Percentiles rank a stretch among this genome's conserved stretches.
Conservation (phyloP, 352 stramenopile species). For the Phytophthora meadii region DNA sequence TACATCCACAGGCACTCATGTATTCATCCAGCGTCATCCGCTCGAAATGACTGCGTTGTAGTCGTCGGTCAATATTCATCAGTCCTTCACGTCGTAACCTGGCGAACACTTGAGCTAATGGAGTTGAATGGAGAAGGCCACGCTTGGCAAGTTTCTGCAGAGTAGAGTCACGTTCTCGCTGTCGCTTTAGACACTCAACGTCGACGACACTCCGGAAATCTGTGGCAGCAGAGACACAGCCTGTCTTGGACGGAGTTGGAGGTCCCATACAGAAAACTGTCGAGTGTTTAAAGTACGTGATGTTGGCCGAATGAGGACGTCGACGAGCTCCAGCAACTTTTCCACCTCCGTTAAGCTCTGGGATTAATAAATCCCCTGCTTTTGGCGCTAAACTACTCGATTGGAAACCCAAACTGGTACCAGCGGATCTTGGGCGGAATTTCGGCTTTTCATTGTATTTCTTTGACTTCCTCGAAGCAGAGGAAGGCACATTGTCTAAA, state of each 20-base stretch:
- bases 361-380: constrained; percentile 9
- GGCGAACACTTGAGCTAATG: constrained; percentile 62
- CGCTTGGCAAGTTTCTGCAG: constrained; percentile 41
- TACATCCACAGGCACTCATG: constrained; percentile 63
- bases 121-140: constrained; percentile 39
- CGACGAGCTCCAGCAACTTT: constrained; percentile 61
- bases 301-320: constrained; percentile 58
- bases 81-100: constrained; percentile 58
- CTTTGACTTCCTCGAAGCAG: constrained; percentile 32
- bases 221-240: constrained; percentile 16
- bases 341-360: constrained; percentile 9
- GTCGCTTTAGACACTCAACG: constrained; percentile 45
- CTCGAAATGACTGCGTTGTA: constrained; percentile 52
- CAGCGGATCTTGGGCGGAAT: constrained; percentile 51
- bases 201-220: constrained; percentile 50
- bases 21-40: constrained; percentile 65
- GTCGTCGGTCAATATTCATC: constrained; percentile 51
- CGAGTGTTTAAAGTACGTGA: constrained; percentile 58
- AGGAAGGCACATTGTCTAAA: constrained; percentile 50
- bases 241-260: constrained; percentile 5
- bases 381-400: constrained; percentile 12
- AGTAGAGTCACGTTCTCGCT: constrained; percentile 30
- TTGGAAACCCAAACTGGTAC: constrained; percentile 32
- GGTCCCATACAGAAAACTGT: constrained; percentile 62
- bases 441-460: constrained; percentile 6